Evolutionary conservation across 1,284 basidiomycete species (phyloP).

Genomic region (Inonotus hispidus): DNA sequence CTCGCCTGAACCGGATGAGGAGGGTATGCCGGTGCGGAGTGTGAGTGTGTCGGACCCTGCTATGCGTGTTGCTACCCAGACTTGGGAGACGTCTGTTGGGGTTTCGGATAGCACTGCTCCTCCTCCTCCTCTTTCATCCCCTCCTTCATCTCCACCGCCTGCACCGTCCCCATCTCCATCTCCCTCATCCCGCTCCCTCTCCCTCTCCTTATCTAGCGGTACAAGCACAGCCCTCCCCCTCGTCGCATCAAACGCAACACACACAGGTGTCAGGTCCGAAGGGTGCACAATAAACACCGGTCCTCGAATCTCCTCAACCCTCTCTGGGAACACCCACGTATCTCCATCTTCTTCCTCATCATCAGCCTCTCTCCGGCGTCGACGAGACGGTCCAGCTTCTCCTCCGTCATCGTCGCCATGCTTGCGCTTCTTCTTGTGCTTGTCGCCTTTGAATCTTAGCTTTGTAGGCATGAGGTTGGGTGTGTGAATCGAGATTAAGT

Average conservation of each 20-base stretch:
- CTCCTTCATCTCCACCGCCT: conserved; percentile 29
- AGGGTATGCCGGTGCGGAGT: conserved; percentile 55
- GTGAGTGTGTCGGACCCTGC: conserved; percentile 78
- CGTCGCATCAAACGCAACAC: conserved; percentile 73
- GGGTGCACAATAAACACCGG: conserved; percentile 80
- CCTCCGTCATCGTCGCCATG: conserved; percentile 45
- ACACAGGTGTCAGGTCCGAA: conserved; percentile 67
- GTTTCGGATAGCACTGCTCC: conserved; percentile 22
- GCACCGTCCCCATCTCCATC: conserved; percentile 44
- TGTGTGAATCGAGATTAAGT: neutral
- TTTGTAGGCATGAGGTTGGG: conserved; percentile 42
- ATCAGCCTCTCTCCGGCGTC: conserved; percentile 38
- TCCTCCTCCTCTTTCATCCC: conserved; percentile 21
- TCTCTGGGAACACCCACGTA: conserved; percentile 75
- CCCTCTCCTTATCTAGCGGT: conserved; percentile 53
- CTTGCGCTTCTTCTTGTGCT: conserved; percentile 75
- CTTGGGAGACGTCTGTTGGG: conserved; percentile 76
- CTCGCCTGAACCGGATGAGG: conserved; percentile 60
- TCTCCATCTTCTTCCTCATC: conserved; percentile 58
- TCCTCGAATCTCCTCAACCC: conserved; percentile 68
- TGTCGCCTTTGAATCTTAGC: conserved; percentile 85
- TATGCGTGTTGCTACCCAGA: conserved; percentile 83
- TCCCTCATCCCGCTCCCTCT: conserved; percentile 32
- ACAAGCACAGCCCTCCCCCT: conserved; percentile 64
- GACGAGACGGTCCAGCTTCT: conserved; percentile 38